phyloP scores from a whole-genome alignment of 2,329 filamentous ascomycete genomes.

The Aspergillus brunneoviolaceus region DNA sequence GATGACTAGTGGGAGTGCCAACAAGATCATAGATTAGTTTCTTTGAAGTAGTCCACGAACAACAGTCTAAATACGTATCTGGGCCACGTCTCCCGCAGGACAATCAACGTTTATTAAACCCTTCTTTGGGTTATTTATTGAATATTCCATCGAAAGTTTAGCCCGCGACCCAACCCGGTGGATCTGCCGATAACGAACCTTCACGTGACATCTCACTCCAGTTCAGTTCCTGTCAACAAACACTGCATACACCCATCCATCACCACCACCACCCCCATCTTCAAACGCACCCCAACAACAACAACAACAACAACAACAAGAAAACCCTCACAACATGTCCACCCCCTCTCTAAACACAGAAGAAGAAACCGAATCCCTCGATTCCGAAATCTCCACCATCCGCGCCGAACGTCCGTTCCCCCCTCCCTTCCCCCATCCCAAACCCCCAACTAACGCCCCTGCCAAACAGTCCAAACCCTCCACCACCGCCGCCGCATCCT shows the following conservation, averaged over 20 bases:
- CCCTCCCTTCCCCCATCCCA: not conserved
- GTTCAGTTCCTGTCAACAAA: constrained; percentile 6
- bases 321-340: not conserved
- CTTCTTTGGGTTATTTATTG: not conserved
- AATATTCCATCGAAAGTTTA: not conserved
- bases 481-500: constrained; percentile 41
- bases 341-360: not conserved
- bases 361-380: constrained; percentile 30
- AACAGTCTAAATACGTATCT: not conserved
- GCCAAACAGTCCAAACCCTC: constrained; percentile 40
- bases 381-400: constrained; percentile 43
- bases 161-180: not conserved
- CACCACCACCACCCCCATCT: not conserved
- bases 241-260: constrained; percentile 1
- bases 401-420: constrained; percentile 40
- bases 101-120: not conserved
- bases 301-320: constrained; percentile 3
- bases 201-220: constrained; percentile 9
- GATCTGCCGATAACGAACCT: not conserved
- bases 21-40: too few species aligned
- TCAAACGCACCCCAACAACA: not conserved
- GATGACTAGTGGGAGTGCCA: too few species aligned
- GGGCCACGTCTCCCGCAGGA: not conserved
- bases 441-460: constrained; percentile 11
- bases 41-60: too few species aligned